Evolutionary conservation across 768 basidiomycete genomes (phyloP), one percentile per base, ranked within the genome.

Genomic region (Rhodotorula graminis): DNA sequence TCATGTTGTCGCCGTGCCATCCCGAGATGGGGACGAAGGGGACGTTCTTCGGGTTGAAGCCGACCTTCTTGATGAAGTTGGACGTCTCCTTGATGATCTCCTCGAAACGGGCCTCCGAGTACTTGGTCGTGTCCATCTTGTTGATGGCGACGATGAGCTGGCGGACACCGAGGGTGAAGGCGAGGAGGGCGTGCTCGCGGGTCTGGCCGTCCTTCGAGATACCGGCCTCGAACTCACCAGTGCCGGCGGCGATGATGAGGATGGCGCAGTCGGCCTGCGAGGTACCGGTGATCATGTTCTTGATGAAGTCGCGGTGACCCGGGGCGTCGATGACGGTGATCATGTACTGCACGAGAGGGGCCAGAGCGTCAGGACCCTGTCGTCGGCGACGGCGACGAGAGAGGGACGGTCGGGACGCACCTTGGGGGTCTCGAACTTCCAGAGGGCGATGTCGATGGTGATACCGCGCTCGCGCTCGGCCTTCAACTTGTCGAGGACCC

Each of bases 1-100:
- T 86, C 95, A 99, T 99, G 90, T 99, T 99, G 88, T 99, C 96
- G 81, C 96, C 96, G 87, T 98, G 94, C 96, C 96, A 99, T 79
- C 96, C 96, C 75, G 96, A 99, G 84, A 99, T 99, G 81, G 96
- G 96, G 74, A 98, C 95, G 85, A 98, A 99, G 75, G 95, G 88
- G 77, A 99, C 93, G 68, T 88, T 82, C 88, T 96, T 97, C 83
- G 95, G 95, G 89, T 98, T 97, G 88, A 96, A 98, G 66, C 95
- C 95, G 82, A 97, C 95, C 82, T 84, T 84, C 82, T 84, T 84
- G 82, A 84, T 83, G 81, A 84, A 84, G 78, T 80, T 68, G 71
- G 79, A 79, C 46, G 77, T 76, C 72, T 79, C 79, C 73, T 77
- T 77, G 77, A 79, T 76, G 68, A 79, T 80, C 76, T 98, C 96